Evolutionary conservation across 164 flowering plant species (phyloP), one percentile per base, ranked within the genome.

Genomic region (Macadamia tetraphylla): DNA sequence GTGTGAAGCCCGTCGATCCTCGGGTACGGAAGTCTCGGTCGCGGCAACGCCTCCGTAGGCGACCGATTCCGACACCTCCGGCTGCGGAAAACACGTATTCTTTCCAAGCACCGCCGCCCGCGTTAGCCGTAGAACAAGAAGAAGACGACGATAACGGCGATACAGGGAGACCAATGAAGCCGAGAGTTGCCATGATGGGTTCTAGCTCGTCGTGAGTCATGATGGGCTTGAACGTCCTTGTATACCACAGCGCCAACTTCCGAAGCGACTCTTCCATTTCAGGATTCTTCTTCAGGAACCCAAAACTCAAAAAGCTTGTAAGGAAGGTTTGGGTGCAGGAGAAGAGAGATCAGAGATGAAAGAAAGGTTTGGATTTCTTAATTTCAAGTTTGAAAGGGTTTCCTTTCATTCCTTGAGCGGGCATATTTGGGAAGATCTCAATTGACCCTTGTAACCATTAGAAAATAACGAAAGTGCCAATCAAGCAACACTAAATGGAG

Each of bases 141-240:
- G 23, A 23, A 23, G 23, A 23, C 23, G 23, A 23, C 6, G 62
- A n/a, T 6, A 58, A 29, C 17, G 62, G 40, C 4, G 29, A 23
- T 1, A 67, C 66, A 0, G 82, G 74, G 1, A 65, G 83, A 17
- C 70, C 75, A 6, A 73, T 65, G 78, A 87, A 87, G 29, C 89
- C 88, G 42, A 86, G 73, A 0, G 76, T 79, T 40, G 78, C 73
- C 88, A 86, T 80, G 72, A 85, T 84, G 23, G 87, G 86, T 43
- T 84, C 91, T 43, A 88, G 81, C 78, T 88, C 94, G 9, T 86
- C 88, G 74, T 88, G 91, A 9, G 86, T 86, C 73, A 78, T 78
- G 67, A 86, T 78, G 44, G 91, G 89, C 66, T 73, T 85, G 83
- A 86, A 84, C 11, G 85, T 83, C 59, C 74, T 67, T 4, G 90